Base-by-base conservation (phyloP, 306 rosid species). In the Quercus rubra region DNA sequence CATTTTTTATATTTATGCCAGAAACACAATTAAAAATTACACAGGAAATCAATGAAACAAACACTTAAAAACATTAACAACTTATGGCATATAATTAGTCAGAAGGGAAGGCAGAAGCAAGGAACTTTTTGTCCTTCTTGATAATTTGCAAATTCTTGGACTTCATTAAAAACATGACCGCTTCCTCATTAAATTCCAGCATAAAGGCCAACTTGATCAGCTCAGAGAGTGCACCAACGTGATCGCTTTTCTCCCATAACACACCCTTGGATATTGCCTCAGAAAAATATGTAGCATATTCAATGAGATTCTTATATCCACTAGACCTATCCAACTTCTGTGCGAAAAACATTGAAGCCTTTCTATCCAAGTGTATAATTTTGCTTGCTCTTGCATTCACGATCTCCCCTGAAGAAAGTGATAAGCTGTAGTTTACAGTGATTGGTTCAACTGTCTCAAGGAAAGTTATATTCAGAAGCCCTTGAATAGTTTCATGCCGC, bases 111-210 rank as follows among this genome's bases (percentile, higher is more conserved):
- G 83, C 70, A 54, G 84, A 75, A 13, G 78, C 68, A 74, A 91
- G 84, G 76, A 93, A 91, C 21, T 82, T 77, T 25, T 84, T 90
- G 76, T 94, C 98, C 85, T 90, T 94, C 46, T 7, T 38, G 81
- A 88, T 86, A 58, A 86, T 82, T 74, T 86, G 90, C 85, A 93
- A 71, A 76, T 91, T 88, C 80, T 82, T 91, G 70, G 92, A 88
- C 80, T 87, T 90, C 97, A 93, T 87, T 6, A 87, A 78, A 74
- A 87, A 89, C 0, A 80, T 83, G 64, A 93, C 75, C 7, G 77
- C 90, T 55, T 79, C 90, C 59, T 83, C 89, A 20, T 93, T 78
- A 70, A 91, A 93, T 12, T 88, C 77, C 63, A 90, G 55, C 18
- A 89, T 56, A 81, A 81, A 86, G 12, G 83, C 98, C 77, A 91